Percentiles rank a stretch among this genome's conserved stretches.
These are phyloP conservation scores for Hypoxylon sp. DNA, from an alignment of 2,329 filamentous ascomycete species.

Conservation along the genomic window DNA sequence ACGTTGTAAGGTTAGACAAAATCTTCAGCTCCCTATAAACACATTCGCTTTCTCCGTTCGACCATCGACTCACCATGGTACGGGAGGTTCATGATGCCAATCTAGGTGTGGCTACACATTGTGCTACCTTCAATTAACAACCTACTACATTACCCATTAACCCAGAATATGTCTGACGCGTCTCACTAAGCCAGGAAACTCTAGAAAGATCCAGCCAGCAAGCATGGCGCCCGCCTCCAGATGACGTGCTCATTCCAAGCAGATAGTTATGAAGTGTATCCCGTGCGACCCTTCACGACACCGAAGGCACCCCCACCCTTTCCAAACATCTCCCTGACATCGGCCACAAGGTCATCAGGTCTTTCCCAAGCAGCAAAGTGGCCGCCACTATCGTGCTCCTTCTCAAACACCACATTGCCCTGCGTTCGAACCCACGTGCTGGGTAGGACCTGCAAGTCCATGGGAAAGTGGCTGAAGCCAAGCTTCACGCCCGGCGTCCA, in stretches of 20 bases:
- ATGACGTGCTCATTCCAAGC: not conserved
- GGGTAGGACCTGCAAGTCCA: conserved; percentile 68
- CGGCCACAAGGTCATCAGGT: conserved; percentile 65
- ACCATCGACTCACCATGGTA: not conserved
- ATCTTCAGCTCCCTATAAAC: not conserved
- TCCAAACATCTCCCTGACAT: conserved; percentile 71
- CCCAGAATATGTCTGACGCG: not conserved
- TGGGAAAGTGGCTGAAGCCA: conserved; percentile 67
- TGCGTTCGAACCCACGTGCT: conserved; percentile 69
- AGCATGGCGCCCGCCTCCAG: not conserved
- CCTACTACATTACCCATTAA: not conserved
- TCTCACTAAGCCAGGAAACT: not conserved
- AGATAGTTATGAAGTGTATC: conserved; percentile 45
- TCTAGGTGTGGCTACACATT: not conserved
- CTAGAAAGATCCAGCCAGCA: not conserved
- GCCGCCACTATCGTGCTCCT: conserved; percentile 63
- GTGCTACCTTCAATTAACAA: not conserved
- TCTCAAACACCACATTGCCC: conserved; percentile 71
- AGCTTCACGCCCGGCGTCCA: conserved; percentile 57
- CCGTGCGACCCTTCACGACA: conserved; percentile 50
- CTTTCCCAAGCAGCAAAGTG: conserved; percentile 73
- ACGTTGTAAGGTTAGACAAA: too few relatives aligned
- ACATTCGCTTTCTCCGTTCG: not conserved
- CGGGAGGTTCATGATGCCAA: not conserved
- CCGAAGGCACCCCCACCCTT: conserved; percentile 61